Evolutionary conservation across 352 stramenopile species (phyloP).

Genomic region (Phytophthora foliorum): DNA sequence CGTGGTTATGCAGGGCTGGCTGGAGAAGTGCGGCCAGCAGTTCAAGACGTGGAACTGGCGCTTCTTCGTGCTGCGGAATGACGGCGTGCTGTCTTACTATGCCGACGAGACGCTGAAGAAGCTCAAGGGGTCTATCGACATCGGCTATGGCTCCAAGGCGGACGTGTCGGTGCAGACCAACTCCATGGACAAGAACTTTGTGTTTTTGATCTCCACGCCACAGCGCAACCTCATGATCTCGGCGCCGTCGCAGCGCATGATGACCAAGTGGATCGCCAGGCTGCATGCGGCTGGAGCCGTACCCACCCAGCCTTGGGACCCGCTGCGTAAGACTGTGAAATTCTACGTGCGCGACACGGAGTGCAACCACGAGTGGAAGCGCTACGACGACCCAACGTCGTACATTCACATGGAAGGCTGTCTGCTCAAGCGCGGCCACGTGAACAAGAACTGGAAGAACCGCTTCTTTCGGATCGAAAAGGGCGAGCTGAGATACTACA

Average conservation of each 20-base stretch:
- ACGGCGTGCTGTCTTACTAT: conserved; percentile 88
- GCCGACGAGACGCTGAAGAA: conserved; percentile 77
- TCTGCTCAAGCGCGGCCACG: conserved; percentile 82
- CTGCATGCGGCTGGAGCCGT: conserved; percentile 78
- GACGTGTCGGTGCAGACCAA: conserved; percentile 89
- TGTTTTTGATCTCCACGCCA: conserved; percentile 84
- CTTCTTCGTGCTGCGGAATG: conserved; percentile 87
- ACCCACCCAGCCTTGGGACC: conserved; percentile 78
- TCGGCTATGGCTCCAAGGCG: conserved; percentile 72
- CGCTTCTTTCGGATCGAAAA: conserved; percentile 90
- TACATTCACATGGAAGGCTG: conserved; percentile 91
- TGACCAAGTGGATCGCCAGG: conserved; percentile 87
- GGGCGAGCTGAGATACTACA: conserved; percentile 86
- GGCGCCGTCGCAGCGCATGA: conserved; percentile 72
- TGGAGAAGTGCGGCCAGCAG: conserved; percentile 90
- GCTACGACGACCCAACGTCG: conserved; percentile 86
- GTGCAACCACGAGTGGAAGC: conserved; percentile 85
- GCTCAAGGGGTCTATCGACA: conserved; percentile 83
- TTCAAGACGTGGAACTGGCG: conserved; percentile 93
- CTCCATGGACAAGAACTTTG: conserved; percentile 80
- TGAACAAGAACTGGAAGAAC: conserved; percentile 92
- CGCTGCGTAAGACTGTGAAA: conserved; percentile 83
- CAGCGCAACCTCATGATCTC: conserved; percentile 89
- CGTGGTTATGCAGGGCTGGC: conserved; percentile 87
- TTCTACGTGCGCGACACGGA: conserved; percentile 82